Base-by-base conservation (phyloP, 768 basidiomycete genomes). In the Agrocybe praecox region DNA sequence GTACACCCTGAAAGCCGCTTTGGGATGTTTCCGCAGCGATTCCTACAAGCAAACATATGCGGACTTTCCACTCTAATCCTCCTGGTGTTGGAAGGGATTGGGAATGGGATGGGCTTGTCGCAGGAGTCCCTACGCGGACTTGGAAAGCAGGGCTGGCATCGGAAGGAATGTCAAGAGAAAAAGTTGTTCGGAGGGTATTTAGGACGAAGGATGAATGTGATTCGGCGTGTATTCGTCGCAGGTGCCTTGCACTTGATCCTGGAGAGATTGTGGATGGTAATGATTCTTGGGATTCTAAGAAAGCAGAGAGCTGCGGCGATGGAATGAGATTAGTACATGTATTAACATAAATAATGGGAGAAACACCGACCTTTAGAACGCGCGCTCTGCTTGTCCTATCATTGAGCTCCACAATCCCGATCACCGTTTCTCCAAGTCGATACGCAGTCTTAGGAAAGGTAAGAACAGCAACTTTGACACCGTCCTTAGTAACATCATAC, bases 401-500 rank as follows among this genome's bases (percentile, higher is more conserved):
- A 67, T 99, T 98, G 59, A 98, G 68, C 66, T 93, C 88, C 21
- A 99, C 88, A 0, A 96, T 87, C 2, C 96, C 96, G 45, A 88
- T 74, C 21, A 98, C 86, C 0, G 94, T 95, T 74, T 99, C 96
- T 3, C 96, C 96, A 0, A 98, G 83, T 18, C 96, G 75, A 71
- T 92, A 98, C 0, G 92, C 90, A 40, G 89, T 87, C 73, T 98
- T 98, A 22, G 91, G 86, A 61, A 99, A 92, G 0, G 95, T 97
- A 14, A 99, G 72, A 34, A 92, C 87, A 6, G 96, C 96, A 56
- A 98, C 94, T 42, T 86, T 85, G 34, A 90, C 83, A 0, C 91
- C 94, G 33, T 96, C 93, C 76, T 98, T 97, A 67, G 88, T 91
- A 53, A 98, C 94, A 73, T 98, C 96, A 72, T 94, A 98, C 0